A percentile compares a stretch with the other conserved stretches of the same genome.
Conservation (phyloP, 495 filamentous ascomycete genomes). For the Trichoderma virens region DNA sequence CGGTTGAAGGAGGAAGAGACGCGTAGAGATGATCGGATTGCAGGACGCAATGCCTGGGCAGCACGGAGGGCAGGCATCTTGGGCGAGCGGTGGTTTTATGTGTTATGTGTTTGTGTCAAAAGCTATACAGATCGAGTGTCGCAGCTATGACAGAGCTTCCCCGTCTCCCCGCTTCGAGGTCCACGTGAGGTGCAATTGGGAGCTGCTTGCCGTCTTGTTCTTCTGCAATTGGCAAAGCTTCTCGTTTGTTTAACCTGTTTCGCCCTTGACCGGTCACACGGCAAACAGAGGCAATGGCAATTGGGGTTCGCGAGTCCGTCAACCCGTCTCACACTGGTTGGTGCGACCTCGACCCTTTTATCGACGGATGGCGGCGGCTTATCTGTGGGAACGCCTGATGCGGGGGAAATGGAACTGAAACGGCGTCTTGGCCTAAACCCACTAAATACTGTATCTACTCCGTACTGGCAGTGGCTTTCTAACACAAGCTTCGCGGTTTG, state of each 20-base stretch:
- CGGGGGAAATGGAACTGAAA: no score
- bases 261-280: not conserved
- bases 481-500: no score
- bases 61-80: conserved; percentile 7
- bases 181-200: no score
- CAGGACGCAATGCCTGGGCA: not conserved
- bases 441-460: no score
- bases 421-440: no score
- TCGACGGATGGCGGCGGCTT: conserved; percentile 3
- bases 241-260: not conserved
- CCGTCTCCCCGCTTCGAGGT: no score
- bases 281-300: not conserved
- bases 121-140: no score
- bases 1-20: conserved; percentile 14
- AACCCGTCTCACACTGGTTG: not conserved
- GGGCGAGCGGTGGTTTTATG: not conserved
- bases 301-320: not conserved
- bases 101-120: not conserved
- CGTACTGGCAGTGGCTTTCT: no score
- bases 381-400: not conserved
- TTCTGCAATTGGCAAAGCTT: no score
- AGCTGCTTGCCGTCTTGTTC: no score
- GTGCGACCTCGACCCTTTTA: not conserved
- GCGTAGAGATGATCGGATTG: not conserved
- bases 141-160: no score